A percentile compares a stretch with the other conserved stretches of the same genome.
Evolutionary conservation across 2,329 filamentous ascomycete genomes (phyloP).

Genomic region (Diplodia sapinea): DNA sequence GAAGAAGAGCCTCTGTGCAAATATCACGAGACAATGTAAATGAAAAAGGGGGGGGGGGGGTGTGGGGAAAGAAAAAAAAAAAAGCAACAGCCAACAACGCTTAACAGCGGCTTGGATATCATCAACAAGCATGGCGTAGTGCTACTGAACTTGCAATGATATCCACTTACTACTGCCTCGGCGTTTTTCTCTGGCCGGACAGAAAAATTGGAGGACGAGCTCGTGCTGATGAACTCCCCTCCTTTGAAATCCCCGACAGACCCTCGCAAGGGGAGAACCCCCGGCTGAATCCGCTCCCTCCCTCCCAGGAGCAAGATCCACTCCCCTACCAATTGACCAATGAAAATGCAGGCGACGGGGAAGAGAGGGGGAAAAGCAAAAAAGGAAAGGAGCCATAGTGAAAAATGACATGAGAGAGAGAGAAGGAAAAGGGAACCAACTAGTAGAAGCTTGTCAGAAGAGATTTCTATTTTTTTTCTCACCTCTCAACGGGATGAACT

Average conservation of each 20-base stretch:
- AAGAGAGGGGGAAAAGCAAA: neutral
- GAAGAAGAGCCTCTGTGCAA: neutral
- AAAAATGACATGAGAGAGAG: neutral
- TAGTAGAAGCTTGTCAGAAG: neutral
- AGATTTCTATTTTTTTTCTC: neutral
- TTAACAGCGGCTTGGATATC: neutral
- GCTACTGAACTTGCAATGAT: neutral
- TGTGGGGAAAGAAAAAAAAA: neutral
- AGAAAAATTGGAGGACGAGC: neutral
- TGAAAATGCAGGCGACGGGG: neutral
- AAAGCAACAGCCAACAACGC: neutral
- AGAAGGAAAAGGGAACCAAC: neutral
- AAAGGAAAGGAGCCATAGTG: neutral
- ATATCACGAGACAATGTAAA: neutral
- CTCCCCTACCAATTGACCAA: neutral
- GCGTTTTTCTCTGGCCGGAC: neutral
- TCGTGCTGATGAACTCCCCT: neutral
- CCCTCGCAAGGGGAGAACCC: neutral
- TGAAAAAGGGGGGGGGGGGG: no score
- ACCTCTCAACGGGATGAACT: neutral
- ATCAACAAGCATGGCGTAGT: neutral
- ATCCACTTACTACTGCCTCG: neutral
- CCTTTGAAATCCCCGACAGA: neutral
- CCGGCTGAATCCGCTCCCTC: neutral
- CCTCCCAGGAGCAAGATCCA: neutral